These are phyloP conservation scores for Neurospora pannonica DNA, from an alignment of 495 filamentous ascomycete species.

Conservation along the genomic window DNA sequence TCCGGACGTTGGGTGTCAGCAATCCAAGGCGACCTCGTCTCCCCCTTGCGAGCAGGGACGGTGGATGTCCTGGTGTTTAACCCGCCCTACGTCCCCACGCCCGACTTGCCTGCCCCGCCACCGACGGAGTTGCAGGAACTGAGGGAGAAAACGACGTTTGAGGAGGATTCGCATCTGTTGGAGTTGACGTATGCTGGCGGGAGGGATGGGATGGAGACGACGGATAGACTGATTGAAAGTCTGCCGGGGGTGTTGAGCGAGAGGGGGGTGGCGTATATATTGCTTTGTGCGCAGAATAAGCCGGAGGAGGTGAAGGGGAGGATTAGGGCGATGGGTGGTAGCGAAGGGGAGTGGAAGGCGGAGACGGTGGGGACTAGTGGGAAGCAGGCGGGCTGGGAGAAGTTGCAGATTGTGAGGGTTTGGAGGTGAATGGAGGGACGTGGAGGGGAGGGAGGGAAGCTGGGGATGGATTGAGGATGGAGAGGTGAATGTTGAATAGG, in stretches of 20 bases:
- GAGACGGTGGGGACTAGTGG: constrained; percentile 80
- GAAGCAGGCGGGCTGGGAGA: constrained; percentile 86
- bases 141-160: constrained; percentile 33
- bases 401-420: constrained; percentile 69
- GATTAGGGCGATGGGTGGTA: constrained; percentile 41
- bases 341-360: constrained; percentile 48
- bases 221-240: constrained; percentile 60
- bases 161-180: constrained; percentile 70
- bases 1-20: constrained; percentile 46
- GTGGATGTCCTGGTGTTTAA: constrained; percentile 92
- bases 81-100: constrained; percentile 88
- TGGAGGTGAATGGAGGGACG: constrained; percentile 37
- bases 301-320: constrained; percentile 63
- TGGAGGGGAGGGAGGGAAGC: not conserved
- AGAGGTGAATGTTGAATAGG: not conserved
- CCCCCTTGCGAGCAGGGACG: constrained; percentile 40
- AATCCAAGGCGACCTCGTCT: constrained; percentile 55
- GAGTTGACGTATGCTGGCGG: constrained; percentile 84
- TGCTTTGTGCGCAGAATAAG: constrained; percentile 82
- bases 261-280: constrained; percentile 74
- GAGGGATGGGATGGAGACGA: constrained; percentile 84
- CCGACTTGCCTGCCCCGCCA: constrained; percentile 46
- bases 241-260: constrained; percentile 54
- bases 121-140: not conserved
- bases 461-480: not conserved